Evolutionary conservation across 1,284 basidiomycete species (phyloP).

Genomic region (Leccinum pallidistipes): DNA sequence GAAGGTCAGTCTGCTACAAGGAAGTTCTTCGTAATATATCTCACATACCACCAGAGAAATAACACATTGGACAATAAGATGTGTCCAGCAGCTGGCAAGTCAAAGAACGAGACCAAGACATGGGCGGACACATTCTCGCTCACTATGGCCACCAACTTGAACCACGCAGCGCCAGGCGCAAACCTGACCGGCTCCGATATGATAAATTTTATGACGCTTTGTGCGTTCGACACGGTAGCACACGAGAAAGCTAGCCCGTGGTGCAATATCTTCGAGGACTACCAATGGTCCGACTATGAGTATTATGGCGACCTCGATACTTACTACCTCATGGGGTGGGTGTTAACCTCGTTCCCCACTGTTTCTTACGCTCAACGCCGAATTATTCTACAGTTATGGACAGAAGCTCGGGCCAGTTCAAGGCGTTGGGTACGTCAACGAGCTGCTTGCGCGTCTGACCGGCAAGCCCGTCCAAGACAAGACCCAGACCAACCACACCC

Average conservation of each 20-base stretch:
- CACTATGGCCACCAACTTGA: conserved; percentile 61
- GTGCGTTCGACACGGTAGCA: conserved; percentile 72
- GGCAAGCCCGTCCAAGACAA: conserved; percentile 57
- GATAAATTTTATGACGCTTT: conserved; percentile 66
- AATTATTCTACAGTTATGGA: conserved; percentile 50
- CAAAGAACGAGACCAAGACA: conserved; percentile 40
- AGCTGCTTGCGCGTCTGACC: conserved; percentile 79
- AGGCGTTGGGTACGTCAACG: conserved; percentile 83
- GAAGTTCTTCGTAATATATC: background rate
- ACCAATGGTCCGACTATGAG: conserved; percentile 63
- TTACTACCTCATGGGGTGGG: conserved; percentile 72
- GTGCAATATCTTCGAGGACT: conserved; percentile 56
- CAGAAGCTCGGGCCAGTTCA: conserved; percentile 66
- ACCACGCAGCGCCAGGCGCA: conserved; percentile 59
- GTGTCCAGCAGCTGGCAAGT: conserved; percentile 58
- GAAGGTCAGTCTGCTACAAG: conserved; percentile 41
- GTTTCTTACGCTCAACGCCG: background rate
- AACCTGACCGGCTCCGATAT: conserved; percentile 59
- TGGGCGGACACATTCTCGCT: conserved; percentile 60
- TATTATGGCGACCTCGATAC: conserved; percentile 73
- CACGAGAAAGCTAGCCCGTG: conserved; percentile 59
- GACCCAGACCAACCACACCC: conserved; percentile 80
- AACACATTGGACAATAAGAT: conserved; percentile 71
- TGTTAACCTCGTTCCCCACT: background rate
- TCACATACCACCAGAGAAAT: conserved; percentile 45